Conservation (phyloP, 352 stramenopile genomes). For the Aphanomyces astaci region DNA sequence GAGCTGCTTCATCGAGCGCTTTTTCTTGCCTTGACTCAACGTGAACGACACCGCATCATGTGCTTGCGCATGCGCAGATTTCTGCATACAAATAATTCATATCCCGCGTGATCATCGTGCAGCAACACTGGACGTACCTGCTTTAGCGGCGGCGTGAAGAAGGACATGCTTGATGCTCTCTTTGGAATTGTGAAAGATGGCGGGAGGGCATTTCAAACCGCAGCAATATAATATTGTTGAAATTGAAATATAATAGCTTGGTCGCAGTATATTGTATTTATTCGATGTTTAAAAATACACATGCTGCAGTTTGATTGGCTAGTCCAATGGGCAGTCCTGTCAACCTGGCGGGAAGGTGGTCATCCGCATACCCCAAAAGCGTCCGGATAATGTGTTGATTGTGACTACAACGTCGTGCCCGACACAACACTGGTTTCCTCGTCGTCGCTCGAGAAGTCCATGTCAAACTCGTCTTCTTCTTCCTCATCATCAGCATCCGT, state of each 20-base stretch:
- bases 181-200: not conserved
- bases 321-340: not conserved
- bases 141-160: constrained; percentile 22
- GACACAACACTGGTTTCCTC: not conserved
- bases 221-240: not conserved
- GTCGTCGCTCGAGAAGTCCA: not conserved
- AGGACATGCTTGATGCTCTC: constrained; percentile 10
- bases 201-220: not conserved
- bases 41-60: not conserved
- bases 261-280: not conserved
- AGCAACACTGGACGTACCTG: not conserved
- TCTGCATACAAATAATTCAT: not conserved
- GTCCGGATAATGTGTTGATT: not conserved
- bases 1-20: constrained; percentile 5
- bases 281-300: not conserved
- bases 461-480: not conserved
- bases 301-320: not conserved
- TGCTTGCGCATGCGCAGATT: not conserved
- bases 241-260: not conserved
- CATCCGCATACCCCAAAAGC: not conserved
- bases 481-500: not conserved
- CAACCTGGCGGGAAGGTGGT: not conserved
- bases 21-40: constrained; percentile 23
- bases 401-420: not conserved
- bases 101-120: not conserved